Base-by-base conservation (phyloP, 371 early-diverging fungal genomes). In the Haplosporangium sp. region DNA sequence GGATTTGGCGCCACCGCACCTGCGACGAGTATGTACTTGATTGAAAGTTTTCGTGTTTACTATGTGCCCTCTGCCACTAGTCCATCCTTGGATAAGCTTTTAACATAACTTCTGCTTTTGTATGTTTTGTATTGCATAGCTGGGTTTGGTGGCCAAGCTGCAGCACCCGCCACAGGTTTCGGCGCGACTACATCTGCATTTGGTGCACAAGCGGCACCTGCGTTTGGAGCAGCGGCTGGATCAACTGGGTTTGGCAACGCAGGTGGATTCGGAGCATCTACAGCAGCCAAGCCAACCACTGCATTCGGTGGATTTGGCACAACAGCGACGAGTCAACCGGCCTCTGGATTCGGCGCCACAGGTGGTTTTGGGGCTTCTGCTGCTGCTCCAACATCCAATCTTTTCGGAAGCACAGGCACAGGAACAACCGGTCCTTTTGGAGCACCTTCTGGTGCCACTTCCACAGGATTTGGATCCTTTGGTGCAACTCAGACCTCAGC, bases 351-450 rank as follows among this genome's bases (percentile, higher is more conserved):
- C 62, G 83, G 85, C 38, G 54, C 65, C 3, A 50, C 82, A 29
- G 74, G 76, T 18, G 77, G 75, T 9, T 69, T 81, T 45, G 82
- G 82, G 13, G 70, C 83, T 16, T 57, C 79, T 18, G 47, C 70
- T 5, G 21, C 83, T 5, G 56, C 75, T 11, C 43, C 29, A 29
- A 29, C 29, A 29, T 29, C 82, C 7, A 69, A 80, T n/a, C 76
- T 88, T 20, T 90, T 91, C 73, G 93, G 93, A 12, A 83, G 83
- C 21, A 73, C 90, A 21, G 81, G 85, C 45, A 70, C 87, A 3
- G 83, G 85, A 40, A 64, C 84, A 6, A 82, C 85, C 0, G 62
- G 84, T n/a, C 64, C 85, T 50, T 88, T 89, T 72, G 87, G 88
- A n/a, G 46, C 77, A 18, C 61, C 74, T 45, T 52, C 77, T 9